Conservation (phyloP, 1,284 basidiomycete species). For the Microbotryum lychnidis-dioicae region DNA sequence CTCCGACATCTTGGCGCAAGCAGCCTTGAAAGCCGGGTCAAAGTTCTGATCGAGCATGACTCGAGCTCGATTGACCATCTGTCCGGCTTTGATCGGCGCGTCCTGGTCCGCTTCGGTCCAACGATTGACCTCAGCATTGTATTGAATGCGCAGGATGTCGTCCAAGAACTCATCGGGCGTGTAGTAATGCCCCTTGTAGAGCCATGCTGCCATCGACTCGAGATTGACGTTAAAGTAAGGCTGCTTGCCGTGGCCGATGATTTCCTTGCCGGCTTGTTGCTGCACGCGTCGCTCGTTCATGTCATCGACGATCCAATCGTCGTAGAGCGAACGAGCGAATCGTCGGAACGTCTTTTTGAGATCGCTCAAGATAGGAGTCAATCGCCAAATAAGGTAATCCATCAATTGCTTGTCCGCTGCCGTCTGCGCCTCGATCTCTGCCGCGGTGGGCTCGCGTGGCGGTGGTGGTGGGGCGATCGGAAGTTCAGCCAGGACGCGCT, state of each 20-base stretch:
- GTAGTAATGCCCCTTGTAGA: slow-evolving; percentile 80
- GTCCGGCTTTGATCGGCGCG: slow-evolving; percentile 68
- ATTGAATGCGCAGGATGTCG: slow-evolving; percentile 80
- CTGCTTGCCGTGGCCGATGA: slow-evolving; percentile 29
- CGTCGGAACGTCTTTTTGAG: slow-evolving; percentile 88
- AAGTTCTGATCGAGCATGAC: slow-evolving; percentile 78
- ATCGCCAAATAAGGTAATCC: slow-evolving; percentile 74
- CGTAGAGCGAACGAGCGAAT: slow-evolving; percentile 73
- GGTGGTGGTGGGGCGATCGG: slow-evolving; percentile 83
- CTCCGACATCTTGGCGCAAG: slow-evolving; percentile 82
- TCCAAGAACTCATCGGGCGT: slow-evolving; percentile 79
- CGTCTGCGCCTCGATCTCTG: slow-evolving; percentile 72
- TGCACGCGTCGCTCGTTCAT: slow-evolving; percentile 36
- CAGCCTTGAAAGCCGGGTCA: slow-evolving; percentile 68
- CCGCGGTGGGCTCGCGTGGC: slow-evolving; percentile 69
- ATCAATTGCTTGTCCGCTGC: slow-evolving; percentile 72
- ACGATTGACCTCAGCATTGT: slow-evolving; percentile 64
- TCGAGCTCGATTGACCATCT: slow-evolving; percentile 79
- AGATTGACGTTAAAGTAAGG: slow-evolving; percentile 71
- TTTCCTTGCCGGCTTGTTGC: slow-evolving; percentile 34
- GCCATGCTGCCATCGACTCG: slow-evolving; percentile 77
- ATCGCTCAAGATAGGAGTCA: slow-evolving; percentile 79
- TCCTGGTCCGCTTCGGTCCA: slow-evolving; percentile 59
- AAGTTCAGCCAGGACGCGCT: slow-evolving; percentile 74
- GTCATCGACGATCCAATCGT: slow-evolving; percentile 40